Conservation (phyloP, 192 early-diverging fungal genomes). For the Diversispora eburnea region DNA sequence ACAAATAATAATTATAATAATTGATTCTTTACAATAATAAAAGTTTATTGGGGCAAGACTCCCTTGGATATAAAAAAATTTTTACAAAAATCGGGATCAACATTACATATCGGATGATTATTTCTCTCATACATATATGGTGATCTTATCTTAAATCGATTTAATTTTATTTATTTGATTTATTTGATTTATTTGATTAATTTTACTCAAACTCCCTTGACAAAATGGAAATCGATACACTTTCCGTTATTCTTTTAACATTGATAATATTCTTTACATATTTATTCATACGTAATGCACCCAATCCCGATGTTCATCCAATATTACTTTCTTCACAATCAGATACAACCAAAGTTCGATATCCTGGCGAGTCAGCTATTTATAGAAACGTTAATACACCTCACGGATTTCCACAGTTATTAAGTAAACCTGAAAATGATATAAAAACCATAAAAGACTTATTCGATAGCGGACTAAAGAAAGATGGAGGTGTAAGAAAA, state of each 20-base stretch:
- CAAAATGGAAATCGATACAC: constrained; percentile 47
- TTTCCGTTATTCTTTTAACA: constrained; percentile 42
- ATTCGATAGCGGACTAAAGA: constrained; percentile 37
- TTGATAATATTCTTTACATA: constrained; percentile 30
- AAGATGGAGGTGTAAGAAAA: background rate
- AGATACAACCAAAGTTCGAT: constrained; percentile 43
- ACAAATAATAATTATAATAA: too few species aligned
- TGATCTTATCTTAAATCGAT: too few species aligned
- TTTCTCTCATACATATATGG: too few species aligned
- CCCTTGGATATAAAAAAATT: too few species aligned
- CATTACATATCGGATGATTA: too few species aligned
- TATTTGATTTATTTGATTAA: too few species aligned
- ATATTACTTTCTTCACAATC: constrained; percentile 53
- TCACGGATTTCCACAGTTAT: constrained; percentile 35
- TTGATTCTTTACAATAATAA: too few species aligned
- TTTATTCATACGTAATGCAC: constrained; percentile 37
- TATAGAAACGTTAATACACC: constrained; percentile 48
- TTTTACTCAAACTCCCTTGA: too few species aligned
- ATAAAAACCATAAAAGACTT: constrained; percentile 49
- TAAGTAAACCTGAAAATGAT: constrained; percentile 34
- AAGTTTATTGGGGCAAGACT: too few species aligned
- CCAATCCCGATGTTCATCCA: constrained; percentile 57
- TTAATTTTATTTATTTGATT: too few species aligned
- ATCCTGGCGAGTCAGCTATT: constrained; percentile 50
- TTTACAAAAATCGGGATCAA: too few species aligned